These are phyloP conservation scores for Coprinopsis strossmayeri DNA, from an alignment of 768 basidiomycete species.

Conservation along the genomic window DNA sequence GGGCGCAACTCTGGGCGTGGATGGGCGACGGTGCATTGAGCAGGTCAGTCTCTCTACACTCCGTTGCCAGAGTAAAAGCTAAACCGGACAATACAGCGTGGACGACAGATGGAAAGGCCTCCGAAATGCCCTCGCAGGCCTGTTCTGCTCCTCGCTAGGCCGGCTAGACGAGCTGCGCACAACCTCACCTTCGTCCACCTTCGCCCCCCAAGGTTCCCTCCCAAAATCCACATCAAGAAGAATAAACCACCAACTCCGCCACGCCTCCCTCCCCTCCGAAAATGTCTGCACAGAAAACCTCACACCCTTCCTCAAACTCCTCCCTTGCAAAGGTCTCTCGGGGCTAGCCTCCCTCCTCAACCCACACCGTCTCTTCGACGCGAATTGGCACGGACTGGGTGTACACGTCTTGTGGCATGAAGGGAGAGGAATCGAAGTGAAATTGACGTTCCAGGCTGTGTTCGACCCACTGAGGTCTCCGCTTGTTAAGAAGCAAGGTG, in stretches of 20 bases:
- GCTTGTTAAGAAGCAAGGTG: slow-evolving; percentile 50
- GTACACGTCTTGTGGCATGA: slow-evolving; percentile 66
- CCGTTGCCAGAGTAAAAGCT: background rate
- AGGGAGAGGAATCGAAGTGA: slow-evolving; percentile 53
- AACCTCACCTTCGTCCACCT: slow-evolving; percentile 55
- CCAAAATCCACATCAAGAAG: too few species aligned
- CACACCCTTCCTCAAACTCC: slow-evolving; percentile 90
- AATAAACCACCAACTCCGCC: slow-evolving; percentile 54
- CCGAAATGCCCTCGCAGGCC: slow-evolving; percentile 83
- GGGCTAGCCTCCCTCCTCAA: slow-evolving; percentile 81
- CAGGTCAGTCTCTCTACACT: slow-evolving; percentile 32
- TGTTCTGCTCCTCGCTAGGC: slow-evolving; percentile 92
- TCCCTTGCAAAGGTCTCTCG: slow-evolving; percentile 87
- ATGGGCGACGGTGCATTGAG: slow-evolving; percentile 57
- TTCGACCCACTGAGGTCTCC: slow-evolving; percentile 65
- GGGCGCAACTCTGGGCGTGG: slow-evolving; percentile 91
- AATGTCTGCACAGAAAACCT: slow-evolving; percentile 97
- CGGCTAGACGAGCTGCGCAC: slow-evolving; percentile 71
- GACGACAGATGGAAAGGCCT: slow-evolving; percentile 80
- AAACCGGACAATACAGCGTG: slow-evolving; percentile 35
- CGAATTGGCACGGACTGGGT: slow-evolving; percentile 87
- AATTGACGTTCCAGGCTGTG: slow-evolving; percentile 68
- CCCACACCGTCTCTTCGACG: slow-evolving; percentile 81
- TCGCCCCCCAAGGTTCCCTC: slow-evolving; percentile 53
- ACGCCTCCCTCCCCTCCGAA: slow-evolving; percentile 76